Conservation (phyloP, 75 land plant species). For the Cupressus sempervirens region DNA sequence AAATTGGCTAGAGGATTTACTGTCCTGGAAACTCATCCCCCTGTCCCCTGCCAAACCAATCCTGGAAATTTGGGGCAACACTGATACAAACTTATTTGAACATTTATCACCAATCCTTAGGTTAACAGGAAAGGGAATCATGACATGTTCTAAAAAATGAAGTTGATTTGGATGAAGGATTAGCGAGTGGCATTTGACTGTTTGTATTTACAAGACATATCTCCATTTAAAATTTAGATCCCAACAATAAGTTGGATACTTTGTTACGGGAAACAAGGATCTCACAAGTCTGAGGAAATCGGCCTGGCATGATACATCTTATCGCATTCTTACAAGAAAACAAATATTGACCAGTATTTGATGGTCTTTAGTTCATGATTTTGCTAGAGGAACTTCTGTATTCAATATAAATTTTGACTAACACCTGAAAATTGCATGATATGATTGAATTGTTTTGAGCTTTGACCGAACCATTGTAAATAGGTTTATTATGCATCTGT, state of each 20-base stretch:
- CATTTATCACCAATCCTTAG: not conserved
- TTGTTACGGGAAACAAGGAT: not conserved
- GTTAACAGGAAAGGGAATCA: not conserved
- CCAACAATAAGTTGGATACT: not conserved
- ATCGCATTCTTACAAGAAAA: not conserved
- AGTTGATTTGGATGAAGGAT: not conserved
- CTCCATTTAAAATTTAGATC: not conserved
- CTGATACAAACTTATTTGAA: not conserved
- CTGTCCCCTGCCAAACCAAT: too few species aligned
- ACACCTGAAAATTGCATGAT: not conserved
- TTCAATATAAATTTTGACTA: not conserved
- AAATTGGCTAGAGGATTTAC: too few species aligned
- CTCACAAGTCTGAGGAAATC: not conserved
- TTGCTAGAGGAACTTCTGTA: not conserved
- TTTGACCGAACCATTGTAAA: not conserved
- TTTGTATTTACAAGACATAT: not conserved
- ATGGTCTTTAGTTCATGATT: not conserved
- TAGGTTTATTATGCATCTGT: not conserved
- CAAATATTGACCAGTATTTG: not conserved
- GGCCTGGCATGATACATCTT: not conserved
- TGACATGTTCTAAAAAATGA: not conserved
- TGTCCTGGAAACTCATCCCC: too few species aligned
- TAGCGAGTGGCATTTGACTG: not conserved
- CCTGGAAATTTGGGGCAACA: too few species aligned
- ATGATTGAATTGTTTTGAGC: not conserved